These are phyloP conservation scores for Neofusicoccum kwambonambiense DNA, from an alignment of 2,329 filamentous ascomycete genomes.

Conservation along the genomic window DNA sequence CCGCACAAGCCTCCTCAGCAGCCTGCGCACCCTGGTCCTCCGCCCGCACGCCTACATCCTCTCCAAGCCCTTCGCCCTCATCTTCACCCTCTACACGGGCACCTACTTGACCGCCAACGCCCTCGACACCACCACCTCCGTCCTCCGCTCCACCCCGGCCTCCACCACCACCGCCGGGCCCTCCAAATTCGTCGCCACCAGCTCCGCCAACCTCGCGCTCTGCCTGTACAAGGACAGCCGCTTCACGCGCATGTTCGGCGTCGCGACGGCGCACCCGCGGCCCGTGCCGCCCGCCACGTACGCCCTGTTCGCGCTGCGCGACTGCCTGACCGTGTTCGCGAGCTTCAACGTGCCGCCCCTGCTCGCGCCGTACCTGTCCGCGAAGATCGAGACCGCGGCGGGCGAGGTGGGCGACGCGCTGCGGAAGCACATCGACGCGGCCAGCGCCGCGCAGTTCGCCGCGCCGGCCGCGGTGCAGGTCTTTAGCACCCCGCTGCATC, in stretches of 20 bases:
- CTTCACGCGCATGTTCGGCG: conserved; percentile 80
- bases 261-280: conserved; percentile 49
- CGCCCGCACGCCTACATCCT: conserved; percentile 62
- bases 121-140: conserved; percentile 76
- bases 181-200: conserved; percentile 78
- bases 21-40: conserved; percentile 56
- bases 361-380: conserved; percentile 66
- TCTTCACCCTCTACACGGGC: conserved; percentile 72
- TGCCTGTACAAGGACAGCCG: conserved; percentile 88
- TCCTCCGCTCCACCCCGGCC: conserved; percentile 53
- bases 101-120: conserved; percentile 88
- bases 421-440: conserved; percentile 44
- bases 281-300: conserved; percentile 70
- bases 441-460: conserved; percentile 18
- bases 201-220: conserved; percentile 76
- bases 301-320: conserved; percentile 74
- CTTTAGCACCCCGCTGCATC: conserved; percentile 76
- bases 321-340: conserved; percentile 87
- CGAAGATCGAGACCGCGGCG: conserved; percentile 8
- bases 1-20: conserved; percentile 58
- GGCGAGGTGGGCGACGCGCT: conserved; percentile 40
- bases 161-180: conserved; percentile 68
- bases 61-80: conserved; percentile 66
- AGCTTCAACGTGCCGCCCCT: conserved; percentile 86
- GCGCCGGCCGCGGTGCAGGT: conserved; percentile 62